Percentiles rank a stretch among this genome's conserved stretches.
phyloP scores from a whole-genome alignment of 306 rosid genomes.

The Quercus parvula region DNA sequence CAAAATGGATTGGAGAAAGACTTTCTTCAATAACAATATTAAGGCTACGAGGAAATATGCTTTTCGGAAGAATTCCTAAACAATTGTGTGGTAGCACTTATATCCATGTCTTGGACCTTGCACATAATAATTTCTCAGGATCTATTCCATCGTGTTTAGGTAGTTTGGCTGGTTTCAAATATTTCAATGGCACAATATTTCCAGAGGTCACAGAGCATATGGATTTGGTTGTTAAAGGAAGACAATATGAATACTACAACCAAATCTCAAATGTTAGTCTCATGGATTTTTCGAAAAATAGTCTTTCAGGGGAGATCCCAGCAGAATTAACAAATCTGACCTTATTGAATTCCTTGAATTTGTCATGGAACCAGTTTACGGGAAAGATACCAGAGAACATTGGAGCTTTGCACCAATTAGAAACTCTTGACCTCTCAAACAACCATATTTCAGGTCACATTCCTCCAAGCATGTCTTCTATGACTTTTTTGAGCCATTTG shows the following conservation, averaged over 20 bases:
- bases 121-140: background rate
- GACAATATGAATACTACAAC: background rate
- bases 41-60: background rate
- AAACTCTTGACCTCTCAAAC: too few species aligned
- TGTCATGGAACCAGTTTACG: too few species aligned
- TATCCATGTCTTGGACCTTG: constrained; percentile 8
- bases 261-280: background rate
- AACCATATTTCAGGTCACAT: too few species aligned
- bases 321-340: too few species aligned
- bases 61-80: background rate
- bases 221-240: background rate
- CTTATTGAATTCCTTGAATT: too few species aligned
- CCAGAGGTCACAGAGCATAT: background rate
- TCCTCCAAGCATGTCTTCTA: too few species aligned
- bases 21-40: background rate
- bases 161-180: background rate
- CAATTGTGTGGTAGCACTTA: background rate
- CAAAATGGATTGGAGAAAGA: constrained; percentile 2
- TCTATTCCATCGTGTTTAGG: constrained; percentile 12
- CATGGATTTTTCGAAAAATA: constrained; percentile 14
- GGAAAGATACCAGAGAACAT: too few species aligned
- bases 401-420: too few species aligned
- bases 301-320: constrained; percentile 17
- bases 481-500: too few species aligned
- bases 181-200: background rate